Evolutionary conservation across 2,329 filamentous ascomycete genomes (phyloP).

Genomic region (Gliomastix tumulicola): DNA sequence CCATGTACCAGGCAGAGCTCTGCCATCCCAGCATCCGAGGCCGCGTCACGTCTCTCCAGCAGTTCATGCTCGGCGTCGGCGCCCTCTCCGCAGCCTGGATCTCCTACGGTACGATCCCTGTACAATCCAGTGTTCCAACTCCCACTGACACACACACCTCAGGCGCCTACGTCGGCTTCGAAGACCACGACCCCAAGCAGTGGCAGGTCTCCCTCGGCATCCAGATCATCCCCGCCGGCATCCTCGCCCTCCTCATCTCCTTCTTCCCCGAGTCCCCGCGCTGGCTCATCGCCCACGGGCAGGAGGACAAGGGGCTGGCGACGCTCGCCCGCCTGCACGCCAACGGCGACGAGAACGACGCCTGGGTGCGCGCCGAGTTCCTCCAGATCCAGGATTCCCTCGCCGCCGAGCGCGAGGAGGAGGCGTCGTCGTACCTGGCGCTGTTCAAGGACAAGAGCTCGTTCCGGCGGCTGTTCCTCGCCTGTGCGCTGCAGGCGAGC

Average conservation of each 20-base stretch:
- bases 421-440: slow-evolving; percentile 64
- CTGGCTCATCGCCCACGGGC: slow-evolving; percentile 70
- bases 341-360: slow-evolving; percentile 56
- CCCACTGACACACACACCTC: slow-evolving; percentile 2
- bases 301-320: slow-evolving; percentile 54
- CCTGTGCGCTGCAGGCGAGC: slow-evolving; percentile 61
- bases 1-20: slow-evolving; percentile 73
- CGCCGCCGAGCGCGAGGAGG: slow-evolving; percentile 57
- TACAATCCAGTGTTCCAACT: slow-evolving; percentile 1
- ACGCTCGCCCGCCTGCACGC: slow-evolving; percentile 66
- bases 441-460: slow-evolving; percentile 55
- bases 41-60: slow-evolving; percentile 66
- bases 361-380: slow-evolving; percentile 68
- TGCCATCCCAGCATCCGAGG: slow-evolving; percentile 74
- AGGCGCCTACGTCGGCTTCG: slow-evolving; percentile 20
- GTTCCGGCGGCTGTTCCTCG: slow-evolving; percentile 66
- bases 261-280: slow-evolving; percentile 65
- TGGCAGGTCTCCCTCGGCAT: slow-evolving; percentile 49
- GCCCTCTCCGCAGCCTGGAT: slow-evolving; percentile 68
- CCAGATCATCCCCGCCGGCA: slow-evolving; percentile 61
- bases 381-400: slow-evolving; percentile 63
- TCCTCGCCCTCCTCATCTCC: slow-evolving; percentile 58
- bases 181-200: slow-evolving; percentile 18
- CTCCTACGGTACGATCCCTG: slow-evolving; percentile 48
- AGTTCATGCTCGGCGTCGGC: slow-evolving; percentile 78